phyloP scores from a whole-genome alignment of 1,284 basidiomycete species.

The Ganoderma sp. region DNA sequence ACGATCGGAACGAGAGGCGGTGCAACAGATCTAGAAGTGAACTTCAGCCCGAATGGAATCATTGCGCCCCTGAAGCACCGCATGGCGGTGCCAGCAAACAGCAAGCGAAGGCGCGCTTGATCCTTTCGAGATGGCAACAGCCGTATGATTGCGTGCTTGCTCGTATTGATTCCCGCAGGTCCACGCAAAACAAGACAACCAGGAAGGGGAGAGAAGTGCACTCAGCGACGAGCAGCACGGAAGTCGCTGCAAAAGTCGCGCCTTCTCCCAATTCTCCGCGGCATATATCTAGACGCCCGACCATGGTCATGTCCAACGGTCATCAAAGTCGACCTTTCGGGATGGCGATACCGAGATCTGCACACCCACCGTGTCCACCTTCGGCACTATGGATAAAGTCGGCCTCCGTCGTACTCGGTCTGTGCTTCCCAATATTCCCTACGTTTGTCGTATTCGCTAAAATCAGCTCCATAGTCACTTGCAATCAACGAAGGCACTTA shows the following conservation, averaged over 20 bases:
- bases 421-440: background rate
- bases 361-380: background rate
- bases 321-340: background rate
- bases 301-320: background rate
- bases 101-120: no score
- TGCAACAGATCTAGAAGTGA: no score
- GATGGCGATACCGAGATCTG: background rate
- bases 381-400: background rate
- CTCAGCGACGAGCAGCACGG: background rate
- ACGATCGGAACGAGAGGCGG: no score
- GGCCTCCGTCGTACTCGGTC: background rate
- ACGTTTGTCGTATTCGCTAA: background rate
- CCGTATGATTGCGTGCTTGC: no score
- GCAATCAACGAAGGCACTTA: background rate
- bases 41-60: no score
- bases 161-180: no score
- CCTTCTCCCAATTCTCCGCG: background rate
- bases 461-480: background rate
- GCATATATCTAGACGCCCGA: background rate
- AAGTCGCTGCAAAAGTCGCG: background rate
- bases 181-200: no score
- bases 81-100: no score
- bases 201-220: no score
- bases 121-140: no score
- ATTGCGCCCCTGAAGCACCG: no score